These are phyloP conservation scores for Phytophthora sansomeana DNA, from an alignment of 352 stramenopile species.

Conservation along the genomic window DNA sequence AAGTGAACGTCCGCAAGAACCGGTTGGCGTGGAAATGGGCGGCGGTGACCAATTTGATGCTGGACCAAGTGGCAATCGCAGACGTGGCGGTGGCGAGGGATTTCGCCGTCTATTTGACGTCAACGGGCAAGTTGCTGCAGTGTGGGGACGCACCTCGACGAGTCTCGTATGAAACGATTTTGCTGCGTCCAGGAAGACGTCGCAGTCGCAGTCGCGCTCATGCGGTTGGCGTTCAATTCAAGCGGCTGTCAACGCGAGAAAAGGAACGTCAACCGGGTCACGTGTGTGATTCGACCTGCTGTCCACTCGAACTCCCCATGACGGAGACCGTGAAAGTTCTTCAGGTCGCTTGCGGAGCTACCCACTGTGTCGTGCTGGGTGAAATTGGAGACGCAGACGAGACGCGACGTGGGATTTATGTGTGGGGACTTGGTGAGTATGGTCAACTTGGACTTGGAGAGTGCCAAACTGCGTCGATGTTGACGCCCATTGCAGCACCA, in stretches of 20 bases:
- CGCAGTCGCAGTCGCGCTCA: slow-evolving; percentile 31
- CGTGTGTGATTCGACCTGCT: slow-evolving; percentile 23
- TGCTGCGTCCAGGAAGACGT: slow-evolving; percentile 10
- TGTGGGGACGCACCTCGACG: slow-evolving; percentile 20
- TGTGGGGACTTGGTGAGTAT: slow-evolving; percentile 51
- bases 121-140: slow-evolving; percentile 19
- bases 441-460: slow-evolving; percentile 56
- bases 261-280: slow-evolving; percentile 18
- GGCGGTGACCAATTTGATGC: slow-evolving; percentile 11
- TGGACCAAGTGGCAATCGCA: slow-evolving; percentile 14
- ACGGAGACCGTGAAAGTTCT: slow-evolving; percentile 20
- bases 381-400: neutral
- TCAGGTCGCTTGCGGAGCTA: slow-evolving; percentile 51
- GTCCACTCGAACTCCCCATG: slow-evolving; percentile 9
- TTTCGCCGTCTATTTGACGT: slow-evolving; percentile 30
- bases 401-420: slow-evolving; percentile 21
- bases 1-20: slow-evolving; percentile 25
- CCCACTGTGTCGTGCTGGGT: slow-evolving; percentile 46
- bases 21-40: slow-evolving; percentile 28
- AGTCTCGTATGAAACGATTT: slow-evolving; percentile 35
- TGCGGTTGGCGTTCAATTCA: slow-evolving; percentile 22
- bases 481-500: slow-evolving; percentile 29
- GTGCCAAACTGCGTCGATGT: slow-evolving; percentile 18
- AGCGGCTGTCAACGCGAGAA: slow-evolving; percentile 19
- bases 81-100: slow-evolving; percentile 24